A percentile compares a stretch with the other conserved stretches of the same genome.
phyloP scores from a whole-genome alignment of 2,329 filamentous ascomycete species.

The Cadophora gregata region DNA sequence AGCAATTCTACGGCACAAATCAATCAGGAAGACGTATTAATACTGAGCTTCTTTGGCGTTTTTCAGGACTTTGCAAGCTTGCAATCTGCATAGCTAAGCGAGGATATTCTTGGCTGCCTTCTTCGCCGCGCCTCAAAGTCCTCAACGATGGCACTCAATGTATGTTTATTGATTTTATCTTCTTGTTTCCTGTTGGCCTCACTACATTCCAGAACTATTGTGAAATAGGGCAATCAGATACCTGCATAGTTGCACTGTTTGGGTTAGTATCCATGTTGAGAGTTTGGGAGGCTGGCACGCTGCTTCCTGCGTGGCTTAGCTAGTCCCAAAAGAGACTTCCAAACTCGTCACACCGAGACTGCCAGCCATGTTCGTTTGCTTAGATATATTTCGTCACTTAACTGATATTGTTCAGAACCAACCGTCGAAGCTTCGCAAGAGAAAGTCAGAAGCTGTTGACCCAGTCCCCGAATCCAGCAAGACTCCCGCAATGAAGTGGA shows the following conservation, averaged over 20 bases:
- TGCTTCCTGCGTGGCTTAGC: too few relatives aligned
- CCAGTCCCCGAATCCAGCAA: slow-evolving; percentile 9
- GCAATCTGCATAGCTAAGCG: neutral
- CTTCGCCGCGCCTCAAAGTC: neutral
- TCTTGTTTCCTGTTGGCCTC: too few relatives aligned
- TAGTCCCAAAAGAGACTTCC: too few relatives aligned
- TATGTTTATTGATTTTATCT: too few relatives aligned
- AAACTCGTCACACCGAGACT: too few relatives aligned
- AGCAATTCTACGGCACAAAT: neutral
- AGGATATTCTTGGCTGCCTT: slow-evolving; percentile 1
- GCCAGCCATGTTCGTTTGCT: too few relatives aligned
- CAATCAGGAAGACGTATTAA: slow-evolving; percentile 5
- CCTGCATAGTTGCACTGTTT: too few relatives aligned
- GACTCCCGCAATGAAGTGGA: slow-evolving; percentile 1
- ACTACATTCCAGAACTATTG: too few relatives aligned
- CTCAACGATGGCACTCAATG: slow-evolving; percentile 1
- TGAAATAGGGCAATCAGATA: too few relatives aligned
- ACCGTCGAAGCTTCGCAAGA: slow-evolving; percentile 15
- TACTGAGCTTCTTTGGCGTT: neutral
- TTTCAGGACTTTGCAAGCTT: slow-evolving; percentile 17
- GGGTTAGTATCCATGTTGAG: too few relatives aligned
- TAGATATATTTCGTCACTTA: neutral
- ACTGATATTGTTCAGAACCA: neutral
- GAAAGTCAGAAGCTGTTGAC: slow-evolving; percentile 16
- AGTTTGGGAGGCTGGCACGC: too few relatives aligned